Evolutionary conservation across 495 filamentous ascomycete species (phyloP), one percentile per base, ranked within the genome.

Genomic region (Aspergillus conjunctus): DNA sequence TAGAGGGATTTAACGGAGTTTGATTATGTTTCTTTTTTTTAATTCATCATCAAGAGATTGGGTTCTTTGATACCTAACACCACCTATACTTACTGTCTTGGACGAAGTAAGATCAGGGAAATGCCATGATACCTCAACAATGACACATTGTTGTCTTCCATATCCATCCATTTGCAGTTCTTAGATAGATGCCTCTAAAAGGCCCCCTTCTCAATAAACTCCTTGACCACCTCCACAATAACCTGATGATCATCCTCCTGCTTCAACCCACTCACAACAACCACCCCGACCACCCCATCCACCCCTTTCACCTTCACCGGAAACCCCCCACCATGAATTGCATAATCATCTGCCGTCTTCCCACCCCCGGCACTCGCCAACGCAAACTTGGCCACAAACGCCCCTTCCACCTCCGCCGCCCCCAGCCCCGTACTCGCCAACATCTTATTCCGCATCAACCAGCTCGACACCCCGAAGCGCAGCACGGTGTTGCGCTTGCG

Each of bases 241-340:
- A 91, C 84, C 41, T 81, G 81, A 77, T 93, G 90, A 73, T 92
- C 89, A 71, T 91, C 83, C 70, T 90, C 82, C 73, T 91, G 88
- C 77, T 84, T 86, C 73, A 92, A 73, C 52, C 89, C 90, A 70
- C 85, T 88, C 11, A 92, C 88, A 18, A 91, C 86, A 45, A 91
- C 82, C 4, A 90, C 87, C 1, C 81, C 89, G 41, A 91, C 84
- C 20, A 91, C 64, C 0, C 87, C 89, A 70, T 91, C 88, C 15
- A 92, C 87, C 0, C 86, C 85, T 33, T 68, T 76, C 3, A 92
- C 88, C 15, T 85, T 77, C 41, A 91, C 81, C 9, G 90, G 90
- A 57, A 87, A 83, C 1, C 78, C 90, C 15, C 90, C 90, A 0
- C 90, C 90, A 74, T 91, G 87, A 61, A 91, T 87, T 8, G 87